phyloP scores from a whole-genome alignment of 257 asterid species.

The Solanum arcanum region DNA sequence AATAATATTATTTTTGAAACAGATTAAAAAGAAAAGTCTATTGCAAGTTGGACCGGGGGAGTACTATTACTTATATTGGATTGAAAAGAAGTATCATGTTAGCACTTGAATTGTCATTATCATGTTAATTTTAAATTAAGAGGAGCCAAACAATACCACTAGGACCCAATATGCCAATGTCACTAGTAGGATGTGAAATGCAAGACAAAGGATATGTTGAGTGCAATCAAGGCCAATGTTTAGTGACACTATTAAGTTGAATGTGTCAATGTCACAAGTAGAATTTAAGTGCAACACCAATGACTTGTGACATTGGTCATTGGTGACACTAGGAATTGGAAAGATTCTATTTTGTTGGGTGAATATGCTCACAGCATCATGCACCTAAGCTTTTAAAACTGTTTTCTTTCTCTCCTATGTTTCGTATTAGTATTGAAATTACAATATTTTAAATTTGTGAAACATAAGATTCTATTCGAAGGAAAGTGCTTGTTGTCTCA shows the following conservation, averaged over 20 bases:
- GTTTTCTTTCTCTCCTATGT: fast-evolving
- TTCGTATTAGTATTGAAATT: neutral
- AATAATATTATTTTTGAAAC: too few relatives aligned
- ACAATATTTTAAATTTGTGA: too few relatives aligned
- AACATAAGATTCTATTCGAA: too few relatives aligned
- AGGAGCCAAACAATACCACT: neutral
- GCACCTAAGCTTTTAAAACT: neutral
- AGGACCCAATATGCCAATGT: neutral
- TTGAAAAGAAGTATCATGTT: neutral
- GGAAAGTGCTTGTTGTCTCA: fast-evolving
- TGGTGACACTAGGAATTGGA: neutral
- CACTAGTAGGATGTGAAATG: neutral
- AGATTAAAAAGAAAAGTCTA: too few relatives aligned
- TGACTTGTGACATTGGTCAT: neutral
- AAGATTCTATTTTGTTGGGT: neutral
- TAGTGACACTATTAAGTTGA: neutral
- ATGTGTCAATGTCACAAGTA: neutral
- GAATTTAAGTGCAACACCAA: neutral
- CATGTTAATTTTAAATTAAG: neutral
- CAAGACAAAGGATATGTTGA: neutral
- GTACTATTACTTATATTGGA: neutral
- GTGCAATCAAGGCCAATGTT: neutral
- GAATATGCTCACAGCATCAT: neutral
- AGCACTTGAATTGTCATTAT: neutral
- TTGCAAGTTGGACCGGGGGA: too few relatives aligned